Evolutionary conservation across 2,329 filamentous ascomycete genomes (phyloP), one percentile per base, ranked within the genome.

Genomic region (Epichloe gansuensis): DNA sequence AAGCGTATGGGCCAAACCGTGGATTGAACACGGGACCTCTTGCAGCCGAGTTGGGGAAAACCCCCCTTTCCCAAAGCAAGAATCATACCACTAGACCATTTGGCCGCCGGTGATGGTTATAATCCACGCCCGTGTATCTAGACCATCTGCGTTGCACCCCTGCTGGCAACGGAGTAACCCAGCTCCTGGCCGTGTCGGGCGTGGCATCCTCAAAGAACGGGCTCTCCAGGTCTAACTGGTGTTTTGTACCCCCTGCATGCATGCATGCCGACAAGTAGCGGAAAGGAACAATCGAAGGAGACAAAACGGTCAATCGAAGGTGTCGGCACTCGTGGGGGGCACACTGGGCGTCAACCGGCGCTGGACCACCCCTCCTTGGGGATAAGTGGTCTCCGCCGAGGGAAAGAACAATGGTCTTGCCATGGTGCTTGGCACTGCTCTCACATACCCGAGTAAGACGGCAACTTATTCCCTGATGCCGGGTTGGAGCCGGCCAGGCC

Each of bases 401-500:
- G 3, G 85, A 88, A 9, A 89, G 72, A 44, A 87, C 63, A 57
- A 89, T 82, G 1, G 83, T 87, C 68, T 89, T 89, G 56, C 77
- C 77, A 55, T 80, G 68, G 5, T 63, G 66, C 58, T 64, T 89
- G 85, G 66, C 85, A 90, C 9, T 73, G 61, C 54, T 70, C 3
- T 13, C 13, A 51, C 65, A 59, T 65, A 69, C 81, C 82, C 82
- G 17, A 87, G 64, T 87, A 87, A 2, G 17, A 85, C 71, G 27
- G 76, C 81, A 51, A 86, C 61, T 84, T 85, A 48, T 64, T 70
- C 2, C 61, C 59, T 1, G 73, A 71, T n/a, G 60, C 61, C 4
- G 75, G 54, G 54, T 73, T 66, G 57, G 79, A 75, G 12, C 68
- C 71, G 21, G 71, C 72, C 36, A 66, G 17, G 17, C 17, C 17